phyloP scores from a whole-genome alignment of 2,329 filamentous ascomycete genomes.

The Stromatinia cepivora region DNA sequence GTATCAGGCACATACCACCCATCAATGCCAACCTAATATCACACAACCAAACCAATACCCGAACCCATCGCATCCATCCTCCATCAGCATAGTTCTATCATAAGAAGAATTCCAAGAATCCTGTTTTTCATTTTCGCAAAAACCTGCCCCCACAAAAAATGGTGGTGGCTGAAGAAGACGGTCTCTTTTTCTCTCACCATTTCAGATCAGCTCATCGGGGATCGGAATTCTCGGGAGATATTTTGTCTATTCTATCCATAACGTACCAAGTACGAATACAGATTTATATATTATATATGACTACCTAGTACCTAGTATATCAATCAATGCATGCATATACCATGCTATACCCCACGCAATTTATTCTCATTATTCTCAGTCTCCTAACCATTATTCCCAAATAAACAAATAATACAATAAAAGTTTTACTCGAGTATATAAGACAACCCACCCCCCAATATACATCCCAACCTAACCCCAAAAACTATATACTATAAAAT shows the following conservation, averaged over 20 bases:
- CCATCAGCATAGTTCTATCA: neutral
- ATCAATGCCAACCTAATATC: neutral
- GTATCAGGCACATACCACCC: neutral
- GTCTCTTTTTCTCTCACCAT: too few relatives aligned
- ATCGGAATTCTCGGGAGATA: neutral
- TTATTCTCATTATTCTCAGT: too few relatives aligned
- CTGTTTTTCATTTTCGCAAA: neutral
- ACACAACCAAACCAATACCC: neutral
- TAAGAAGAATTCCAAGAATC: neutral
- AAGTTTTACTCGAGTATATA: too few relatives aligned
- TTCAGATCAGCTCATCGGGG: neutral
- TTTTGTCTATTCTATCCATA: neutral
- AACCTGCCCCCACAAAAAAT: constrained; percentile 4
- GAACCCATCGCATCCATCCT: neutral
- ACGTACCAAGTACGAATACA: neutral
- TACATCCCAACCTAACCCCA: too few relatives aligned
- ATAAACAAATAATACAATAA: too few relatives aligned
- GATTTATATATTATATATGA: neutral
- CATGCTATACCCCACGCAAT: too few relatives aligned
- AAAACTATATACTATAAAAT: too few relatives aligned
- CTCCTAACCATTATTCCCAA: too few relatives aligned
- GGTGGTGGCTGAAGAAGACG: constrained; percentile 12
- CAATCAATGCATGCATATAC: too few relatives aligned
- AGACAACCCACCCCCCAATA: too few relatives aligned
- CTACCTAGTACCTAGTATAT: too few relatives aligned